Evolutionary conservation across 2,329 filamentous ascomycete genomes (phyloP).

Genomic region (Penicillium olsonii): DNA sequence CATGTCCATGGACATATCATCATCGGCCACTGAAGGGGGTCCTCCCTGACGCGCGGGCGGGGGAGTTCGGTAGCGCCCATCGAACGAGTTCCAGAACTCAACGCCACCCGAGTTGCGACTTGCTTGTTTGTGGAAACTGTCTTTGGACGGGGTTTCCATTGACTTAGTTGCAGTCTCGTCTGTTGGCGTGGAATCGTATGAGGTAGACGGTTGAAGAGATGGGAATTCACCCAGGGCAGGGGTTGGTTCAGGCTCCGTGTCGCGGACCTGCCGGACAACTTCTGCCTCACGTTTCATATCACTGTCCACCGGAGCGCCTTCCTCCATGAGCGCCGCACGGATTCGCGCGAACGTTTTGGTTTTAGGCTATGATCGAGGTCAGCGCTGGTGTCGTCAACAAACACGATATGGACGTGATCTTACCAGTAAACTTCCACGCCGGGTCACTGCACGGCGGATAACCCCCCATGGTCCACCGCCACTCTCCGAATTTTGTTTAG

Average conservation of each 20-base stretch:
- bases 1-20: conserved; percentile 43
- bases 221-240: conserved; percentile 46
- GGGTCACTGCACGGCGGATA: conserved; percentile 77
- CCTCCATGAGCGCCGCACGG: conserved; percentile 83
- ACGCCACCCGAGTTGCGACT: conserved; percentile 71
- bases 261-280: conserved; percentile 91
- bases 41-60: conserved; percentile 62
- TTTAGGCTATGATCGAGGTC: conserved; percentile 67
- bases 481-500: conserved; percentile 45
- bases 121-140: conserved; percentile 73
- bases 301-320: conserved; percentile 81
- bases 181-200: conserved; percentile 6
- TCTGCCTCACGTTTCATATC: conserved; percentile 91
- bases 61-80: conserved; percentile 66
- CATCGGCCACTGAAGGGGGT: conserved; percentile 50
- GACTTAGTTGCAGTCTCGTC: conserved; percentile 28
- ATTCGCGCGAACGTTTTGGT: conserved; percentile 95
- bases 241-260: conserved; percentile 69
- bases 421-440: conserved; percentile 85
- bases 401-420: conserved; percentile 33
- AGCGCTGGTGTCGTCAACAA: not conserved
- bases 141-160: conserved; percentile 56
- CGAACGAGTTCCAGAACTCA: conserved; percentile 78
- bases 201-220: conserved; percentile 51
- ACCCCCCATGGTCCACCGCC: conserved; percentile 65